Evolutionary conservation across 345 rosid genomes (phyloP).

Genomic region (Pelargonium nanum): DNA sequence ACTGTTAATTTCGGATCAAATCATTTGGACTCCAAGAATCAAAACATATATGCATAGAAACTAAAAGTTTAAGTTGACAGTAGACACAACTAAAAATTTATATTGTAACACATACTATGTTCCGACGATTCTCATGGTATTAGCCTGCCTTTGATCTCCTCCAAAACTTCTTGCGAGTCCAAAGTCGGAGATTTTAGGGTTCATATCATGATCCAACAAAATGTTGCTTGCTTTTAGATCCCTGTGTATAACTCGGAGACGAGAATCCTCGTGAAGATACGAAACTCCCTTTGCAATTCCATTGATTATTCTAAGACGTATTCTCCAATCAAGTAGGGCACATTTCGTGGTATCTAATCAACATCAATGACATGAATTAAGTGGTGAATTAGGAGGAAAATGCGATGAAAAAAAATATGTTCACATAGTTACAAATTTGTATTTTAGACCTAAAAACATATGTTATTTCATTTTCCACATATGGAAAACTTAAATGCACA

Average conservation of each 20-base stretch:
- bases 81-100: too few species aligned
- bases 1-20: conserved; percentile 1
- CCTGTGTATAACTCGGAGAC: conserved; percentile 25
- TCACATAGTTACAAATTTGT: too few species aligned
- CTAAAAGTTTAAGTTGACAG: too few species aligned
- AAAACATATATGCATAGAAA: too few species aligned
- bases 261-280: conserved; percentile 35
- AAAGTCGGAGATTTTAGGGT: conserved; percentile 32
- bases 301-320: conserved; percentile 19
- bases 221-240: conserved; percentile 28
- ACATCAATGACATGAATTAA: not conserved
- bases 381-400: not conserved
- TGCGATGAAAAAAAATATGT: too few species aligned
- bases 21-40: not conserved
- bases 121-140: not conserved
- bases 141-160: conserved; percentile 17
- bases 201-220: conserved; percentile 25
- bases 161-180: conserved; percentile 30
- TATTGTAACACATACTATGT: not conserved
- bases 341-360: not conserved
- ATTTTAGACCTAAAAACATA: too few species aligned
- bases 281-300: conserved; percentile 35
- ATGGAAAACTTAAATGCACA: too few species aligned
- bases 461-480: too few species aligned
- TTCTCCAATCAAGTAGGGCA: conserved; percentile 22